Base-by-base conservation (phyloP, 768 basidiomycete species). In the Fomitopsis serialis region DNA sequence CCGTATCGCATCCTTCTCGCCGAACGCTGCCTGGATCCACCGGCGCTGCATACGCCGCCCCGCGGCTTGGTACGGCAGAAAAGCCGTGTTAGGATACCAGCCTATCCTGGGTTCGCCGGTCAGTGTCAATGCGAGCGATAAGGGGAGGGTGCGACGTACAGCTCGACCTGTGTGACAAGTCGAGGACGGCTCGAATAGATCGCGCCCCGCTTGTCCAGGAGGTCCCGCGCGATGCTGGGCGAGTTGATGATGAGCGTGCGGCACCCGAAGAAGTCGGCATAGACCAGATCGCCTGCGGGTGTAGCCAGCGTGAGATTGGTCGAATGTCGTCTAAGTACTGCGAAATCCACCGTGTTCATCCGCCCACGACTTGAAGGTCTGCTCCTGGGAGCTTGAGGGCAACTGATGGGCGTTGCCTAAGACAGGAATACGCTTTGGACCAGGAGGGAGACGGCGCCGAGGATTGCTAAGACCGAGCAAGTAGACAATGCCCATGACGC, bases 131-230 rank as follows among this genome's bases (percentile, higher is more conserved):
- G 10, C 11, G 22, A 12, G 29, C 23, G 40, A 27, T 1, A 15
- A 3, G 2, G 2, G 13, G 13, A 11, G 10, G 32, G 6, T n/a
- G 24, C 22, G 6, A 48, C 54, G 0, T 23, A 58, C 57, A 58
- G 43, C 34, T 58, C 57, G 35, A 52, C 52, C 25, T 52, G 22
- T 53, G 54, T 58, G 50, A 58, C 51, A 50, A 54, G 48, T 2
- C 53, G 50, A 1, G 57, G 57, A 40, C 66, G 48, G 27, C 65
- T 63, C 1, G 67, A 66, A 45, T 65, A 65, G 0, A 57, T 58
- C 0, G 58, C 47, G 29, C 61, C 60, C 1, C 64, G 58, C 37
- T 59, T 68, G 44, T 66, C 65, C 21, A 69, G 54, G 22, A 69
- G 60, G 5, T 69, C 67, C 0, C 36, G 22, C 12, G 62, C 62